phyloP scores from a whole-genome alignment of 108 stramenopile species.

The Nitzschia palea region DNA sequence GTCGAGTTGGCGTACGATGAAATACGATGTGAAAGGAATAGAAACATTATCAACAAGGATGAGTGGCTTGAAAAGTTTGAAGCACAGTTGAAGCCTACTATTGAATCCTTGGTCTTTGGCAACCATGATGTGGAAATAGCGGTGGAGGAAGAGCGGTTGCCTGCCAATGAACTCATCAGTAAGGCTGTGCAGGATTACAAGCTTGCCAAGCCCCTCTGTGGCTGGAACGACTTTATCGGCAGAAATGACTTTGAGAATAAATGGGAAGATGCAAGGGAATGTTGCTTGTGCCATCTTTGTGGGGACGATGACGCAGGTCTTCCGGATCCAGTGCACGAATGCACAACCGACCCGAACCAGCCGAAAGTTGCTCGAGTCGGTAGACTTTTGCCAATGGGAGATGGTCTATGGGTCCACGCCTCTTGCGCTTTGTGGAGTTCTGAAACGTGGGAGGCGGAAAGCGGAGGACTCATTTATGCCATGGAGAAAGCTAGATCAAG shows the following conservation, averaged over 20 bases:
- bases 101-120: conserved; percentile 28
- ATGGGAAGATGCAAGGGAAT: conserved; percentile 68
- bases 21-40: conserved; percentile 40
- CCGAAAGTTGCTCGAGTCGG: conserved; percentile 37
- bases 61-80: conserved; percentile 41
- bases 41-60: conserved; percentile 42
- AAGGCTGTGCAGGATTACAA: conserved; percentile 6
- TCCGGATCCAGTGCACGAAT: conserved; percentile 17
- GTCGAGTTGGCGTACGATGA: conserved; percentile 37
- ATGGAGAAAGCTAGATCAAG: conserved; percentile 64
- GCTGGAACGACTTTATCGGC: conserved; percentile 44
- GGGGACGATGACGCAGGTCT: conserved; percentile 75
- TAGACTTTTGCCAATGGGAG: conserved; percentile 58
- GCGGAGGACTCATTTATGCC: conserved; percentile 42
- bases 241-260: conserved; percentile 7
- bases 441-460: conserved; percentile 57
- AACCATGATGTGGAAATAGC: background rate
- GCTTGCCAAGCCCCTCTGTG: conserved; percentile 46
- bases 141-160: background rate
- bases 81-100: conserved; percentile 20
- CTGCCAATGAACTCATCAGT: background rate
- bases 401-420: conserved; percentile 63
- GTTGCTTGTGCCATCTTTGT: conserved; percentile 58
- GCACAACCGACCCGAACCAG: background rate
- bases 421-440: conserved; percentile 71